Evolutionary conservation across 2,329 filamentous ascomycete genomes (phyloP), one percentile per base, ranked within the genome.

Genomic region (Phaeosphaeriaceae sp.): DNA sequence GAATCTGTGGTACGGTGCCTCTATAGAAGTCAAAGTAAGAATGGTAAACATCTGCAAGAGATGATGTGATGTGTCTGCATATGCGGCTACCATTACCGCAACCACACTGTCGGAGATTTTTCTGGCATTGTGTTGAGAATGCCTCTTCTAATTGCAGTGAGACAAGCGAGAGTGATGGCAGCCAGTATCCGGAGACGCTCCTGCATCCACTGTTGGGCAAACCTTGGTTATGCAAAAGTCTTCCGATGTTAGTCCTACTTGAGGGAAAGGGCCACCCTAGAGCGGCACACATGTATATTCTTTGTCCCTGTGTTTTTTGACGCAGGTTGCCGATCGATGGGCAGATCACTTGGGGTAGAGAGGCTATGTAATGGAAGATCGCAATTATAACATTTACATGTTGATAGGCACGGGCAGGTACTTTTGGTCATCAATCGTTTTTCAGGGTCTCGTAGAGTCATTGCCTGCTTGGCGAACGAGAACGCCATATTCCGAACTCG

Each of bases 341-440:
- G 60, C 43, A 56, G 66, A 64, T 68, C 55, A 61, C 64, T 52
- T 39, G 36, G 23, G 58, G 56, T 50, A 52, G 48, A 23, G 57
- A 56, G 42, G 45, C 52, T 49, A 17, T 46, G 38, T 44, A 43
- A 35, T 34, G 47, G 64, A 60, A 55, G 61, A 68, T 68, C 64
- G 46, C 52, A 67, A 68, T 68, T 50, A 44, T 12, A 32, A 16
- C 36, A 46, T 26, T 44, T 48, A 38, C 18, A 26, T 7, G 8
- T 16, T 43, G 34, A 4, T 29, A 20, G 15, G 28, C 16, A 26
- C 32, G n/a, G 17, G 6, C 32, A 21, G 18, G 20, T 47, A 38
- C 15, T 29, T 43, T 30, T 36, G 32, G 32, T 32, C 47, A 30
- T 32, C 47, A 30, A 50, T 39, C 40, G 43, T 40, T 41, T 33